phyloP scores from a whole-genome alignment of 495 filamentous ascomycete genomes.

The Penicillium coprophilum region DNA sequence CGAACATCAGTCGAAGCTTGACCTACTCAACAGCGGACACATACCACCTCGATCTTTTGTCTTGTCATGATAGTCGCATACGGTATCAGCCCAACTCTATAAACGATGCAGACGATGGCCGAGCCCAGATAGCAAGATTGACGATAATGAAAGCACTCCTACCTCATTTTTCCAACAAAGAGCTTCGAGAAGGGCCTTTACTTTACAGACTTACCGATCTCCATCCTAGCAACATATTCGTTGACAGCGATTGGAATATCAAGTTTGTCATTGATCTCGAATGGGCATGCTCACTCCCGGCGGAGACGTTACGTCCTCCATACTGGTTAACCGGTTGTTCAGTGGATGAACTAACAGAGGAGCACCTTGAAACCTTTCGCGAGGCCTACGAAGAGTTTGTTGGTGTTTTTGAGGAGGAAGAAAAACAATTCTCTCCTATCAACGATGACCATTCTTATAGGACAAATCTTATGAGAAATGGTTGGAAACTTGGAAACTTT shows the following conservation, averaged over 20 bases:
- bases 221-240: no score
- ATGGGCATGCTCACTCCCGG: slow-evolving; percentile 30
- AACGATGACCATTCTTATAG: slow-evolving; percentile 5
- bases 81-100: background rate
- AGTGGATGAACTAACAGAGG: slow-evolving; percentile 22
- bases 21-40: background rate
- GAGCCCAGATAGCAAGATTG: background rate
- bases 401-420: slow-evolving; percentile 12
- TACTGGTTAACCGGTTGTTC: slow-evolving; percentile 26
- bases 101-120: background rate
- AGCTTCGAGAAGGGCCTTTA: no score
- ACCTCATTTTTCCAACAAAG: background rate
- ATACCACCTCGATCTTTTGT: background rate
- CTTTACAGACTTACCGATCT: no score
- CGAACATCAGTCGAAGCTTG: background rate
- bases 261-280: slow-evolving; percentile 31
- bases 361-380: slow-evolving; percentile 6
- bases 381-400: slow-evolving; percentile 4
- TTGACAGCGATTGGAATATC: slow-evolving; percentile 27
- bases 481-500: slow-evolving; percentile 21
- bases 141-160: background rate
- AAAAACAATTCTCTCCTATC: slow-evolving; percentile 5
- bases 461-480: slow-evolving; percentile 21
- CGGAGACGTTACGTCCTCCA: slow-evolving; percentile 24
- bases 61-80: slow-evolving; percentile 1